Evolutionary conservation across 805 yeast genomes (phyloP).

Genomic region (Monosporozyma siamensis): DNA sequence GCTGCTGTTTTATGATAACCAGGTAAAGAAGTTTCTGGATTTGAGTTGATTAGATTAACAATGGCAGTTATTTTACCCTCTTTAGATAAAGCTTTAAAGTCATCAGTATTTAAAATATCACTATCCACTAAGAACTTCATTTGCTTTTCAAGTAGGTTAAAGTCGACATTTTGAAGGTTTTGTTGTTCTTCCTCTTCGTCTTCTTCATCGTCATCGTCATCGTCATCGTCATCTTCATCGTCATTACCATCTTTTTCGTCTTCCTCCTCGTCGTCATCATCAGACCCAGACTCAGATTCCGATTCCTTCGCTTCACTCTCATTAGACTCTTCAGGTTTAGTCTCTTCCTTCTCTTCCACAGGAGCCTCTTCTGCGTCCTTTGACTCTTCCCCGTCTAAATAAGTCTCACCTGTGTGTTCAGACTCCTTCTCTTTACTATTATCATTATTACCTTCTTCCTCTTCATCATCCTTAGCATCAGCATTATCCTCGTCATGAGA

Average conservation of each 20-base stretch:
- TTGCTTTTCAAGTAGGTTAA: slow-evolving; percentile 25
- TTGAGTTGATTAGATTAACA: slow-evolving; percentile 22
- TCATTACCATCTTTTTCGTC: slow-evolving; percentile 15
- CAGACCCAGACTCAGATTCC: neutral
- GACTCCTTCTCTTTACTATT: neutral
- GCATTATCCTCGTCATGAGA: slow-evolving; percentile 1
- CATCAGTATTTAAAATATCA: slow-evolving; percentile 18
- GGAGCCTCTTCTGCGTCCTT: slow-evolving; percentile 1
- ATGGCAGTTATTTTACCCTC: slow-evolving; percentile 27
- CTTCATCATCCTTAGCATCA: neutral
- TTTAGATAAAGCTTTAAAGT: slow-evolving; percentile 33
- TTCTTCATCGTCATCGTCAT: slow-evolving; percentile 13
- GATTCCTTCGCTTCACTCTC: slow-evolving; percentile 12
- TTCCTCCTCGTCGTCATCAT: slow-evolving; percentile 10
- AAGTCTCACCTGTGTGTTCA: neutral
- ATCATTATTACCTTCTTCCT: neutral
- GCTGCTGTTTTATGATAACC: no score
- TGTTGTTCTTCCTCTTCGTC: slow-evolving; percentile 5
- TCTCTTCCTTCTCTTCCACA: no score
- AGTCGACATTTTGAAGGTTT: slow-evolving; percentile 14
- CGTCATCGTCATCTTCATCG: slow-evolving; percentile 11
- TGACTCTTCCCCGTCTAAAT: neutral
- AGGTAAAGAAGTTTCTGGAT: slow-evolving; percentile 33
- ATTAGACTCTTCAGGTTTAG: slow-evolving; percentile 4
- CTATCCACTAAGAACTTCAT: slow-evolving; percentile 23